Conservation (phyloP, 768 basidiomycete genomes). For the Ramaria sp. region DNA sequence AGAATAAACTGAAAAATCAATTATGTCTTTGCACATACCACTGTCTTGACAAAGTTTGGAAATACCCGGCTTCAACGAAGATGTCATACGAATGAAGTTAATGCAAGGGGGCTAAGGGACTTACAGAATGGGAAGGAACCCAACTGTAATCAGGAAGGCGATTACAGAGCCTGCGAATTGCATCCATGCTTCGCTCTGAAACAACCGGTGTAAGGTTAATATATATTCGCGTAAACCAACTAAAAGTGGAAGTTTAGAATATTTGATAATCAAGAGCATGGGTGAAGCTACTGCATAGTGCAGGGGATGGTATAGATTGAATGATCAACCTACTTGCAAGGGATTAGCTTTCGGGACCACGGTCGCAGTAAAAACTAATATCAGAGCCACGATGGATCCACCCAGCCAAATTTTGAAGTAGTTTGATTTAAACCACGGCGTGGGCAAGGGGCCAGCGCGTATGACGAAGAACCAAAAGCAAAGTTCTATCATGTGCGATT, state of each 20-base stretch:
- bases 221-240: neutral
- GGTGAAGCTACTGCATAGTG: neutral
- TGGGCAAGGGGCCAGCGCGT: constrained; percentile 47
- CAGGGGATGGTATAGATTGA: neutral
- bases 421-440: constrained; percentile 65
- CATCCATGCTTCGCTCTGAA: constrained; percentile 57
- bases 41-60: constrained; percentile 46
- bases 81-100: neutral
- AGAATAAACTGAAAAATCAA: neutral
- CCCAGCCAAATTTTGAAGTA: constrained; percentile 67
- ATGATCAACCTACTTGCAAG: constrained; percentile 34
- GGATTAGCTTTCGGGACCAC: constrained; percentile 49
- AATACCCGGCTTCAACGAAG: constrained; percentile 41
- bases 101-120: neutral
- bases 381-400: constrained; percentile 48
- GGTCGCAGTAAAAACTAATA: constrained; percentile 63
- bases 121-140: constrained; percentile 62
- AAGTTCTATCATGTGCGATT: constrained; percentile 50
- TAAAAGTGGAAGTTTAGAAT: too few relatives aligned
- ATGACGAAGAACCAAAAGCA: constrained; percentile 85
- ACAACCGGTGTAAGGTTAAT: neutral
- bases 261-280: too few relatives aligned
- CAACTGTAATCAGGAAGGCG: constrained; percentile 58
- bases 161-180: constrained; percentile 62
- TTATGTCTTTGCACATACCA: constrained; percentile 33